Conservation (phyloP, 768 basidiomycete species). For the Kwoniella sp. region DNA sequence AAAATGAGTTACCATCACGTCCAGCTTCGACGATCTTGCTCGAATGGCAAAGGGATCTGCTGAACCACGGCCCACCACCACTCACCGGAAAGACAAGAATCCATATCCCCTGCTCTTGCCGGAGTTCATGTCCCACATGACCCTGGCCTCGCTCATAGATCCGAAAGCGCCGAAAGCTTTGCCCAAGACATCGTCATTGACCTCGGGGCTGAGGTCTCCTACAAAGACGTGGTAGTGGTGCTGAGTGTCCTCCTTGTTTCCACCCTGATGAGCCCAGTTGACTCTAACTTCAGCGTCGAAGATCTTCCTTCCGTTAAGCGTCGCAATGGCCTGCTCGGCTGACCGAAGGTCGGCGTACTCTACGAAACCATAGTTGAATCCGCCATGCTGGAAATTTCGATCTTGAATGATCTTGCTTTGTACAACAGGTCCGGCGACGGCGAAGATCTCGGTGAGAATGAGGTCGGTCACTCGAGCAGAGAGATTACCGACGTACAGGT, state of each 20-base stretch:
- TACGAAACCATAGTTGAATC: slow-evolving; percentile 98
- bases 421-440: slow-evolving; percentile 77
- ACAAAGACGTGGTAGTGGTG: slow-evolving; percentile 98
- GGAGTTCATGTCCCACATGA: slow-evolving; percentile 99
- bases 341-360: slow-evolving; percentile 99
- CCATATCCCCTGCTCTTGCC: slow-evolving; percentile 98
- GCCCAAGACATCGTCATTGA: slow-evolving; percentile 92
- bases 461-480: slow-evolving; percentile 97
- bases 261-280: slow-evolving; percentile 99
- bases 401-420: slow-evolving; percentile 99
- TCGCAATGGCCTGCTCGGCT: slow-evolving; percentile 97
- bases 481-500: slow-evolving; percentile 98
- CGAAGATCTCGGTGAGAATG: slow-evolving; percentile 83
- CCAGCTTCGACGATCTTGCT: too few relatives aligned
- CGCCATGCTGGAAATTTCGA: slow-evolving; percentile 98
- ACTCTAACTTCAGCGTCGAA: slow-evolving; percentile 99
- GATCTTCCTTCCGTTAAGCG: slow-evolving; percentile 97
- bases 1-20: too few relatives aligned
- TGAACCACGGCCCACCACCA: not conserved
- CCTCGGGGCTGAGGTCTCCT: slow-evolving; percentile 98
- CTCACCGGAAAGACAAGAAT: slow-evolving; percentile 82
- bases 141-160: slow-evolving; percentile 92
- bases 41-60: too few relatives aligned
- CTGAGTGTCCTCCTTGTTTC: slow-evolving; percentile 98
- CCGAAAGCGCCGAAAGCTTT: slow-evolving; percentile 98